Base-by-base conservation (phyloP, 352 stramenopile genomes). In the Thraustochytrium sp. region DNA sequence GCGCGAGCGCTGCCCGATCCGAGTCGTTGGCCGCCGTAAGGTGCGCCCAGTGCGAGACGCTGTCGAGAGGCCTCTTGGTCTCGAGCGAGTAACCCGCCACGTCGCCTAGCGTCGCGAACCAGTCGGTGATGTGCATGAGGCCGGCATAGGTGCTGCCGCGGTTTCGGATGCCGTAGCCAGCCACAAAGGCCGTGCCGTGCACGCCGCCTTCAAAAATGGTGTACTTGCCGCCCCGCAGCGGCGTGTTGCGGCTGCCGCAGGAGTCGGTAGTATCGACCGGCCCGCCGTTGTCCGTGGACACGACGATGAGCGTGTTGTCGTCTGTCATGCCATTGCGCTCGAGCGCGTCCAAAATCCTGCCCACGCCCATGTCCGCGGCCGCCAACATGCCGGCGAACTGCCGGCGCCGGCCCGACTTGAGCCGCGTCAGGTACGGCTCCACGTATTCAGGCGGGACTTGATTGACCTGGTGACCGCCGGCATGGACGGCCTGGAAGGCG, bases 401-500 rank as follows among this genome's bases (percentile, higher is more conserved):
- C 8, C 63, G 36, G 0, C 63, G 63, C 23, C 13, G 23, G 8
- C 37, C 38, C 5, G 37, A 36, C 23, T 4, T 11, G 13, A 76
- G 29, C 11, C 42, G 63, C 21, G 62, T 23, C 5, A 31, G 5
- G 63, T 53, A 53, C 5, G 42, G 63, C 31, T 76, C 63, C 16
- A 56, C 82, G 5, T 37, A 54, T 5, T 54, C 61, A 4, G 61
- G 42, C 18, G 82, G 48, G 4, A 73, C 75, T 2, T 72, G 59
- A 31, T 72, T 46, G 40, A 31, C 26, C 40, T 72, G 59, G 9
- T 44, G 46, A 23, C 82, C 59, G 0, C 64, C 64, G 26, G 65
- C 55, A 48, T 86, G 82, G 23, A 82, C 62, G 0, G 82, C 75
- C 54, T 84, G 74, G 44, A 75, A 73, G 29, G 82, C 61, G 29